Evolutionary conservation across 73 alveolate genomes (phyloP), one percentile per base, ranked within the genome.

Genomic region (Tetrahymena malaccensis): DNA sequence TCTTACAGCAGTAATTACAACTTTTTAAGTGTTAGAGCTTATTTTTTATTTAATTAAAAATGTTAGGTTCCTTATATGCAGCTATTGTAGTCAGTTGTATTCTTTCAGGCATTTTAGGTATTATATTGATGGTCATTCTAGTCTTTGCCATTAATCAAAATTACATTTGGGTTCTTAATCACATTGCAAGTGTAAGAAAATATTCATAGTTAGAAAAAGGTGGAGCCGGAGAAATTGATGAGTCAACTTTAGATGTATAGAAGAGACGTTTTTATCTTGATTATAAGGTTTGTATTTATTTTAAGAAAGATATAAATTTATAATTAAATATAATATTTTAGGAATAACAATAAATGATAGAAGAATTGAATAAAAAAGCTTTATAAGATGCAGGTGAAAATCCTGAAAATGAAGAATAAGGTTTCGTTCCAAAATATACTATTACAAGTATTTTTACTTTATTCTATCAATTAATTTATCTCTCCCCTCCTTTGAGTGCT

Each of bases 401-500:
- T 95, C 85, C 70, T 43, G 85, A 34, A 94, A 94, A 93, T 83
- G 55, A 94, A 38, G 96, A 93, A 94, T 83, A 94, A 83, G 96
- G 85, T n/a, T 83, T 58, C n/a, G 34, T 37, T 50, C 40, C 35
- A 55, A 93, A 43, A 38, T 70, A 58, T 58, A 21, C 44, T 83
- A 55, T 55, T 50, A 50, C 43, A 34, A 95, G 55, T 85, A 85
- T 43, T 27, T 85, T 89, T 9, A 50, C 94, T 43, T 55, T 95
- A 44, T 70, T 95, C 35, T 95, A 35, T 35, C 50, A 95, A 89
- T 40, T 95, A 16, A 85, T 95, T 55, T 94, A 85, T 34, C 93
- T 95, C 85, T 94, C 97, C 3, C 97, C 97, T 44, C 97, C 97
- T 50, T 37, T 95, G 33, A 85, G 95, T 50, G 97, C 97, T 27